phyloP scores from a whole-genome alignment of 768 basidiomycete genomes.

The Myochromella boudieri region DNA sequence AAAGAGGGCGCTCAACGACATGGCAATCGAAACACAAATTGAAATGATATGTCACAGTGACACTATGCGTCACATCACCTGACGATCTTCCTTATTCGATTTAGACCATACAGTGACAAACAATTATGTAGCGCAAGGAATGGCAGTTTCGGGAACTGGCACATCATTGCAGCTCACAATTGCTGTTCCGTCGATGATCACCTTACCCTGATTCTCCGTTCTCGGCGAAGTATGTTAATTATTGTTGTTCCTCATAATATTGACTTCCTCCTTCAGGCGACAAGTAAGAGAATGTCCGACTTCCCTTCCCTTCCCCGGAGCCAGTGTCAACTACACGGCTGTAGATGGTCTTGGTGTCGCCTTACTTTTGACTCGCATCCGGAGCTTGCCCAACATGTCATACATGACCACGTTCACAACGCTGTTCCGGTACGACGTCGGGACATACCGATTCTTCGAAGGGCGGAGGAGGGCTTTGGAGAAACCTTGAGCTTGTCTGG shows the following conservation, averaged over 20 bases:
- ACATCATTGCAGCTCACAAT: no score
- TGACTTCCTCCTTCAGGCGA: background rate
- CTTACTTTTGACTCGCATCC: constrained; percentile 34
- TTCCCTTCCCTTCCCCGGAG: constrained; percentile 4
- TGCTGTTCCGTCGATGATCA: no score
- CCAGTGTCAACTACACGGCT: constrained; percentile 27
- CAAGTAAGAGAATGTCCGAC: background rate
- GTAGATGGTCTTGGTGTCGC: constrained; percentile 58
- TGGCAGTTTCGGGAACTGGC: no score
- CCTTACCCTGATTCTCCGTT: no score
- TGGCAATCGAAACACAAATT: background rate
- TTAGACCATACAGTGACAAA: background rate
- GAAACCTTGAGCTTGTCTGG: constrained; percentile 31
- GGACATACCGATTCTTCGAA: constrained; percentile 43
- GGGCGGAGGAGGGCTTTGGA: constrained; percentile 46
- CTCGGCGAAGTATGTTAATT: no score
- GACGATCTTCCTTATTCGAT: no score
- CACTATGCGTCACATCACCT: constrained; percentile 16
- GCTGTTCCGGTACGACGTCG: constrained; percentile 41
- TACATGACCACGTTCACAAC: constrained; percentile 44
- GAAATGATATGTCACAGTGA: background rate
- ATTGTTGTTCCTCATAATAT: background rate
- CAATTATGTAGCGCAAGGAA: no score
- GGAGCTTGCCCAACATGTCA: constrained; percentile 46
- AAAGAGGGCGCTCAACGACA: constrained; percentile 25